These are phyloP conservation scores for Calonectria hongkongensis DNA, from an alignment of 2,329 filamentous ascomycete genomes.

Conservation along the genomic window DNA sequence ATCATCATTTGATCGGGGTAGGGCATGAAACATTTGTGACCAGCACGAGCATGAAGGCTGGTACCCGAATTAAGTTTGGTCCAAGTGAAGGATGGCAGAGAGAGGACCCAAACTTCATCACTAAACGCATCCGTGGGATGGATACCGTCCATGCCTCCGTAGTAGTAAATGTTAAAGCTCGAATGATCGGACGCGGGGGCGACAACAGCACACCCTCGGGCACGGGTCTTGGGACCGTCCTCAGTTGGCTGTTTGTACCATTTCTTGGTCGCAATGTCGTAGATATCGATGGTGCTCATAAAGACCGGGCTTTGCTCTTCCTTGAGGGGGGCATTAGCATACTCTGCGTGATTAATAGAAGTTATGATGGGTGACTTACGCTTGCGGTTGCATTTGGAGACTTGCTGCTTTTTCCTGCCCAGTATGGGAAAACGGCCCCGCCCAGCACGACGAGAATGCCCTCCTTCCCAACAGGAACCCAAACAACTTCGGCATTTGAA, in stretches of 20 bases:
- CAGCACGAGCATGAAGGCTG: slow-evolving; percentile 75
- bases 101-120: slow-evolving; percentile 88
- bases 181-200: slow-evolving; percentile 82
- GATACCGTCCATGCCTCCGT: slow-evolving; percentile 82
- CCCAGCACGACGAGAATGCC: slow-evolving; percentile 87
- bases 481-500: slow-evolving; percentile 79
- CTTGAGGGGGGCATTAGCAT: slow-evolving; percentile 57
- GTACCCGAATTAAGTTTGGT: slow-evolving; percentile 71
- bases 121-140: slow-evolving; percentile 61
- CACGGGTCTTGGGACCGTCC: slow-evolving; percentile 74
- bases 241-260: slow-evolving; percentile 83
- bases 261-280: slow-evolving; percentile 80
- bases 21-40: slow-evolving; percentile 83
- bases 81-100: slow-evolving; percentile 88
- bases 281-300: slow-evolving; percentile 83
- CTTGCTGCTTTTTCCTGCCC: slow-evolving; percentile 53
- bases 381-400: slow-evolving; percentile 58
- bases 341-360: not conserved
- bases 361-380: slow-evolving; percentile 53
- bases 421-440: slow-evolving; percentile 80
- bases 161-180: slow-evolving; percentile 90
- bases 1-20: slow-evolving; percentile 89
- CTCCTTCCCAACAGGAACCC: slow-evolving; percentile 85
- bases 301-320: slow-evolving; percentile 81
- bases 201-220: slow-evolving; percentile 84